These are phyloP conservation scores for Alternaria brassicicola DNA, from an alignment of 2,329 filamentous ascomycete genomes.

Conservation along the genomic window DNA sequence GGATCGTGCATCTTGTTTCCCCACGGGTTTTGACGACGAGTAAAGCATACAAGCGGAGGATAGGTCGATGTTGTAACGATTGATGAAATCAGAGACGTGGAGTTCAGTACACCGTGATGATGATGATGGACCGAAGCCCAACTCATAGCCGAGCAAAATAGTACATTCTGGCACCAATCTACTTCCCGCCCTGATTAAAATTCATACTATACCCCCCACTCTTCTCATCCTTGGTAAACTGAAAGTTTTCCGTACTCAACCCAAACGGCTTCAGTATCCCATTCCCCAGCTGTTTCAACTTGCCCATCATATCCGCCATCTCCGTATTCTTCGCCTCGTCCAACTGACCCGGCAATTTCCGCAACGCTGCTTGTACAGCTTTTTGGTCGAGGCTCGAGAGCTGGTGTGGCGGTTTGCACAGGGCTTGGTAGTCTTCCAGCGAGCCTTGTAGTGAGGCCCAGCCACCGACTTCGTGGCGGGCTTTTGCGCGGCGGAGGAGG, in stretches of 20 bases:
- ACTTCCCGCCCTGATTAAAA: slow-evolving; percentile 62
- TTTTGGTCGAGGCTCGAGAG: slow-evolving; percentile 70
- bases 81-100: too few species aligned
- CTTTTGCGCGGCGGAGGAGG: slow-evolving; percentile 77
- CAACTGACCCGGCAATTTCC: slow-evolving; percentile 68
- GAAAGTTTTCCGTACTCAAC: slow-evolving; percentile 90
- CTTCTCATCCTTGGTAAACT: slow-evolving; percentile 89
- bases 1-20: too few species aligned
- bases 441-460: slow-evolving; percentile 83
- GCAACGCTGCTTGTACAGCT: slow-evolving; percentile 70
- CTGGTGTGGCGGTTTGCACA: slow-evolving; percentile 62
- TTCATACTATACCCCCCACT: slow-evolving; percentile 95
- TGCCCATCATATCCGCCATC: slow-evolving; percentile 96
- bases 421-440: slow-evolving; percentile 76
- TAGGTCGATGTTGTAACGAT: too few species aligned
- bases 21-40: too few species aligned
- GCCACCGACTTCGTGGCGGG: slow-evolving; percentile 71
- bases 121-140: too few species aligned
- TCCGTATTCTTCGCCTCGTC: slow-evolving; percentile 84
- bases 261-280: slow-evolving; percentile 92
- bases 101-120: too few species aligned
- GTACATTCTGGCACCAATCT: too few species aligned
- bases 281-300: slow-evolving; percentile 90
- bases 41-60: too few species aligned
- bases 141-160: too few species aligned